Conservation (phyloP, 139 green algal genomes). For the Chlamydomonas sp. region DNA sequence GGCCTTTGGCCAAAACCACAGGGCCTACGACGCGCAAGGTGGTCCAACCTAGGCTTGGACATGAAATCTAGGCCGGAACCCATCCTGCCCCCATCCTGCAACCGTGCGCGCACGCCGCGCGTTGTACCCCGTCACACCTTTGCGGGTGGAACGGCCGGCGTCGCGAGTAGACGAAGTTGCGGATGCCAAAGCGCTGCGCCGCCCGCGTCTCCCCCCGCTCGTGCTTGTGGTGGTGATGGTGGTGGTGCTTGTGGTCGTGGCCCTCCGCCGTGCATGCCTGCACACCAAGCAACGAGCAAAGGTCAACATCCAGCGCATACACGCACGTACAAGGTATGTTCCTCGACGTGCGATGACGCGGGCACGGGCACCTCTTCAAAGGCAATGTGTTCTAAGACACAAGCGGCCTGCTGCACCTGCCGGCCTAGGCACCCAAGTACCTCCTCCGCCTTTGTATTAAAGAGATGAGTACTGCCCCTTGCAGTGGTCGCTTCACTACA, state of each 20-base stretch:
- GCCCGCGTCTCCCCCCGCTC: slow-evolving; percentile 54
- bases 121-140: slow-evolving; percentile 44
- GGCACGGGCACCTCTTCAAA: too few species aligned
- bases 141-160: slow-evolving; percentile 91
- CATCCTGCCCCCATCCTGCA: not conserved
- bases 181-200: slow-evolving; percentile 86
- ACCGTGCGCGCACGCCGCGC: not conserved
- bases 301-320: too few species aligned
- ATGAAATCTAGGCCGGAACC: too few species aligned
- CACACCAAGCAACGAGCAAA: not conserved
- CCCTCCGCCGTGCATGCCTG: not conserved
- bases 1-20: too few species aligned
- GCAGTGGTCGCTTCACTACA: too few species aligned
- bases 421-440: too few species aligned
- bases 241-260: slow-evolving; percentile 43
- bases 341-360: too few species aligned
- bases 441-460: too few species aligned
- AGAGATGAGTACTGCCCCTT: too few species aligned
- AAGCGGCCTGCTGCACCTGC: too few species aligned
- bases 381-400: too few species aligned
- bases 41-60: not conserved
- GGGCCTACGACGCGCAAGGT: not conserved
- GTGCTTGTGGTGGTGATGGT: slow-evolving; percentile 53
- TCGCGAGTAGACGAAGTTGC: slow-evolving; percentile 88
- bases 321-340: too few species aligned